phyloP scores from a whole-genome alignment of 2,329 filamentous ascomycete genomes.

The Sporothrix inflata region DNA sequence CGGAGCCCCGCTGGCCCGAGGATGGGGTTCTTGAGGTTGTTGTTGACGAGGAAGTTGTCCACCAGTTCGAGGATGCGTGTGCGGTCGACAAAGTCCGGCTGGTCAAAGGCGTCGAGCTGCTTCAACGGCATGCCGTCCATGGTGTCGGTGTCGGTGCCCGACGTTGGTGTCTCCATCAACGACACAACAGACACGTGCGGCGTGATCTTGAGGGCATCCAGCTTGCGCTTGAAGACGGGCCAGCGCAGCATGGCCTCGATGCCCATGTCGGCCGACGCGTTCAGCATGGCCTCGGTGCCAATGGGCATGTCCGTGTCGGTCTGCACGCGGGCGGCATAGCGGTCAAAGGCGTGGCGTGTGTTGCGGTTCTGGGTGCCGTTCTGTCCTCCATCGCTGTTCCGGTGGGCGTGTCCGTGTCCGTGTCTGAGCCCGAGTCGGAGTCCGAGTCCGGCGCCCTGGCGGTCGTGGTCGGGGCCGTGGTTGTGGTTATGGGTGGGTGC shows the following conservation, averaged over 20 bases:
- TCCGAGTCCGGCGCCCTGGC: neutral
- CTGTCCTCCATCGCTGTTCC: conserved; percentile 21
- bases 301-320: conserved; percentile 22
- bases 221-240: conserved; percentile 25
- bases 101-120: neutral
- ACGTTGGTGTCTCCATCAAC: conserved; percentile 6
- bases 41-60: conserved; percentile 38
- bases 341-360: conserved; percentile 13
- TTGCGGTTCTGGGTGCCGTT: neutral
- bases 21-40: conserved; percentile 57
- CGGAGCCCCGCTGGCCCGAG: conserved; percentile 49
- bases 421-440: no score
- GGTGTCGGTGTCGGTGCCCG: neutral
- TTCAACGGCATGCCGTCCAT: conserved; percentile 15
- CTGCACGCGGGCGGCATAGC: conserved; percentile 17
- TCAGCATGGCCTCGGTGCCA: conserved; percentile 18
- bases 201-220: conserved; percentile 6
- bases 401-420: neutral
- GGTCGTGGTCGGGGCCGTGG: neutral
- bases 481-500: neutral
- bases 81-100: neutral
- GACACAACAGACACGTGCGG: neutral
- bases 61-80: conserved; percentile 22
- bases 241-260: conserved; percentile 29
- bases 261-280: conserved; percentile 26